These are phyloP conservation scores for Talaromyces islandicus DNA, from an alignment of 2,329 filamentous ascomycete species.

Conservation along the genomic window DNA sequence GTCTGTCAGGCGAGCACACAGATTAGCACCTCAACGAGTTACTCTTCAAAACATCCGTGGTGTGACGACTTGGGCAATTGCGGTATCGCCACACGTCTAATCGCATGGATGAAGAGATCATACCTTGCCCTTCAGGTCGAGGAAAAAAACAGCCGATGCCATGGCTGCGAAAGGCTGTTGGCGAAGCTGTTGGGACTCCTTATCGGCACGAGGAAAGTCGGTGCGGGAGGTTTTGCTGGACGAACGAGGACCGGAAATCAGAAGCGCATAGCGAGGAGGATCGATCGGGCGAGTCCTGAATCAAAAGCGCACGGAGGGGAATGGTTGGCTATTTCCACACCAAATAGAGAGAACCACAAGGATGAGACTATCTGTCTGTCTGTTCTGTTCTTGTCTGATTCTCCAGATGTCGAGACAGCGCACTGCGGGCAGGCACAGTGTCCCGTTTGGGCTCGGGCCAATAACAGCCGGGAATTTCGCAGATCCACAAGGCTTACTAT, in stretches of 20 bases:
- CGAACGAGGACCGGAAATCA: not conserved
- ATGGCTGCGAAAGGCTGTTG: slow-evolving; percentile 48
- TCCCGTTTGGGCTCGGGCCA: slow-evolving; percentile 5
- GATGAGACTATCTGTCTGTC: not conserved
- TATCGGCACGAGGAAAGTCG: not conserved
- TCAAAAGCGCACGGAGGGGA: not conserved
- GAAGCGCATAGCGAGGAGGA: not conserved
- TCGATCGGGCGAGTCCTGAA: not conserved
- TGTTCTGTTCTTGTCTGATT: not conserved
- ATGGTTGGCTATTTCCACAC: not conserved
- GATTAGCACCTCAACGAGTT: not conserved
- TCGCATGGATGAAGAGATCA: slow-evolving; percentile 14
- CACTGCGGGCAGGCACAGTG: not conserved
- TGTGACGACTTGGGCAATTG: not conserved
- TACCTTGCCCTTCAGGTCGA: slow-evolving; percentile 99
- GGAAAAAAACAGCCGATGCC: slow-evolving; percentile 97
- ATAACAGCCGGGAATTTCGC: not conserved
- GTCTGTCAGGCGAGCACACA: slow-evolving; percentile 54
- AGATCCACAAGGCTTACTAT: slow-evolving; percentile 8
- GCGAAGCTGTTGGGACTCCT: not conserved
- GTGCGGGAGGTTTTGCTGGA: not conserved
- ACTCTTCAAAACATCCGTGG: not conserved
- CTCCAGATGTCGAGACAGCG: not conserved
- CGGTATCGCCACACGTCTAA: not conserved
- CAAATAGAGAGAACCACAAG: not conserved